Base-by-base conservation (phyloP, 1,284 basidiomycete species). In the Fomitopsis palustris region DNA sequence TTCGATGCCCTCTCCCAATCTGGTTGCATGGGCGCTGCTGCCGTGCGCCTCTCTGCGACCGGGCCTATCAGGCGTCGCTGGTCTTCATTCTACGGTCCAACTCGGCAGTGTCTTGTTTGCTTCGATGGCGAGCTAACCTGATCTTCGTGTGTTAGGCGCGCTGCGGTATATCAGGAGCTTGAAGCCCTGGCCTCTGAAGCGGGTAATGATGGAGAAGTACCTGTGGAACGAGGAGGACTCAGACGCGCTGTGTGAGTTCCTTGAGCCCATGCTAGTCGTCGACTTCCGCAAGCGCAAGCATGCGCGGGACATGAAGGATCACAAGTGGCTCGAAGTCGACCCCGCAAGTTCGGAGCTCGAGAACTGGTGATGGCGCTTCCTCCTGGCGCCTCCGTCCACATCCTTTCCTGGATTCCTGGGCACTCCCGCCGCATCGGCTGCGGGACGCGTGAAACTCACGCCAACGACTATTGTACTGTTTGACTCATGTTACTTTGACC, bases 201-300 rank as follows among this genome's bases (percentile, higher is more conserved):
- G 87, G 27, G 93, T 95, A 61, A 87, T 95, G 83, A 80, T 80
- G 57, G 90, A 93, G 81, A 95, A 92, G 73, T 95, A 95, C 70
- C 74, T 90, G 12, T 88, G 90, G 72, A 75, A 80, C 1, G 82
- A 84, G 57, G 66, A 72, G 29, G 85, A 92, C 60, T 80, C 90
- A 0, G 69, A 70, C 39, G 72, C 77, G 54, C 74, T 95, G 19
- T 88, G 88, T 63, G 77, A 80, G 12, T 95, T 95, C 75, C 74
- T 95, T 54, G 77, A 82, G 66, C 92, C 92, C 31, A 95, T 95
- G 93, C 80, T 96, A 54, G 72, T 78, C 38, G 71, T 87, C 59
- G 88, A 94, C 70, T 87, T 87, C 65, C 80, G 82, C 65, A 78
- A 86, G 66, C 86, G 93, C 25, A 81, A 81, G 31, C 76, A 83